Evolutionary conservation across 768 basidiomycete genomes (phyloP).

Genomic region (Mycena crocata): DNA sequence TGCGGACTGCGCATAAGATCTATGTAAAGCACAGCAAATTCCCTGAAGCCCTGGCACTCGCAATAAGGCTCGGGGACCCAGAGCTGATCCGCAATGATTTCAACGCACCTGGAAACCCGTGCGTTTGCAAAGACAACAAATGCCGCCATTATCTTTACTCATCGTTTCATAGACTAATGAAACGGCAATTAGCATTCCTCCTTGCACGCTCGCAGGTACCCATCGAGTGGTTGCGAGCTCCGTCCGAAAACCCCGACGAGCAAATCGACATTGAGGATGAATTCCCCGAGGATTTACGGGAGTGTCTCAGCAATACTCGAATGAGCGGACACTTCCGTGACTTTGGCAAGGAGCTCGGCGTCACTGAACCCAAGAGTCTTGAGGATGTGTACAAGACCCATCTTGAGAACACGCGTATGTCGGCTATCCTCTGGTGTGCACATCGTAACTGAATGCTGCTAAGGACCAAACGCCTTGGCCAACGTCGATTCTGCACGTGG

Average conservation of each 20-base stretch:
- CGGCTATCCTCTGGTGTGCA: background rate
- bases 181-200: conserved; percentile 93
- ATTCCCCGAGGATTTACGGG: conserved; percentile 83
- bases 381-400: conserved; percentile 99
- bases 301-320: conserved; percentile 87
- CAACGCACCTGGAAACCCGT: conserved; percentile 89
- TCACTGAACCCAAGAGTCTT: conserved; percentile 87
- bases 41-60: conserved; percentile 90
- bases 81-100: conserved; percentile 89
- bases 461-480: conserved; percentile 74
- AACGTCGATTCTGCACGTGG: conserved; percentile 94
- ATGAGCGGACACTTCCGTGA: conserved; percentile 87
- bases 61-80: conserved; percentile 85
- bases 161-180: conserved; percentile 74
- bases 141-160: background rate
- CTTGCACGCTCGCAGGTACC: conserved; percentile 94
- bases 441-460: conserved; percentile 49
- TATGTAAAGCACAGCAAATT: conserved; percentile 90
- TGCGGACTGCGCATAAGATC: conserved; percentile 88
- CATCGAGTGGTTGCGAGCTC: conserved; percentile 85
- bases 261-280: conserved; percentile 72
- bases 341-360: conserved; percentile 95
- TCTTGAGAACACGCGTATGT: conserved; percentile 86
- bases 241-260: conserved; percentile 61
- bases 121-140: conserved; percentile 43